phyloP scores from a whole-genome alignment of 768 basidiomycete species.

The Lactarius sanguifluus region DNA sequence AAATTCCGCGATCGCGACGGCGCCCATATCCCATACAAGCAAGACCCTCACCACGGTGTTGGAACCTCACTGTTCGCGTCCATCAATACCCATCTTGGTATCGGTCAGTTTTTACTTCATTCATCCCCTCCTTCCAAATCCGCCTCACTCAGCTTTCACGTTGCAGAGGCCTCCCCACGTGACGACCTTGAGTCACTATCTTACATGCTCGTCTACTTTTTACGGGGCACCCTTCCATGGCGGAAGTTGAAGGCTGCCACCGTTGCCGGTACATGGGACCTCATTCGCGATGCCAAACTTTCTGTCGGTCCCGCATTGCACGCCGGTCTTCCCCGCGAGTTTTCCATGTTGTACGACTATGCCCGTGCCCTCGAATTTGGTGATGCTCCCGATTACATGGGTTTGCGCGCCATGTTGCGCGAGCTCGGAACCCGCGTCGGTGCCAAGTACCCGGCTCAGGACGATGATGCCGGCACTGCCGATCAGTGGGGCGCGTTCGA shows the following conservation, averaged over 20 bases:
- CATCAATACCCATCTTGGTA: constrained; percentile 72
- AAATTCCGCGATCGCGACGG: constrained; percentile 70
- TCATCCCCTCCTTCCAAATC: constrained; percentile 6
- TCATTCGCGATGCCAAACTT: constrained; percentile 73
- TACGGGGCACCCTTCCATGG: constrained; percentile 78
- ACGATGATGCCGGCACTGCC: constrained; percentile 17
- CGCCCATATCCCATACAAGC: constrained; percentile 69
- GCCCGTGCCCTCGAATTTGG: constrained; percentile 81
- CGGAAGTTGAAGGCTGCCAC: constrained; percentile 65
- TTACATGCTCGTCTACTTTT: constrained; percentile 82
- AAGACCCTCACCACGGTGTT: constrained; percentile 74
- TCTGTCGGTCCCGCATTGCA: constrained; percentile 57
- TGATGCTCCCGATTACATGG: constrained; percentile 87
- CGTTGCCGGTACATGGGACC: constrained; percentile 69
- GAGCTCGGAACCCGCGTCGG: constrained; percentile 38
- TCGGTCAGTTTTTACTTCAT: constrained; percentile 47
- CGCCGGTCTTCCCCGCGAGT: constrained; percentile 78
- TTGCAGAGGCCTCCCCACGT: constrained; percentile 66
- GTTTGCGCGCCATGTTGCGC: constrained; percentile 70
- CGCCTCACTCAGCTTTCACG: constrained; percentile 11
- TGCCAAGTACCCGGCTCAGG: constrained; percentile 23
- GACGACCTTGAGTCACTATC: constrained; percentile 80
- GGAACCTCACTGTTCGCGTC: constrained; percentile 76
- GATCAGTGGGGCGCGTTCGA: constrained; percentile 29
- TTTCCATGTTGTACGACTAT: constrained; percentile 76